Percentiles rank a stretch among this genome's conserved stretches.
phyloP scores from a whole-genome alignment of 2,329 filamentous ascomycete species.

The Pseudogymnoascus sp. region DNA sequence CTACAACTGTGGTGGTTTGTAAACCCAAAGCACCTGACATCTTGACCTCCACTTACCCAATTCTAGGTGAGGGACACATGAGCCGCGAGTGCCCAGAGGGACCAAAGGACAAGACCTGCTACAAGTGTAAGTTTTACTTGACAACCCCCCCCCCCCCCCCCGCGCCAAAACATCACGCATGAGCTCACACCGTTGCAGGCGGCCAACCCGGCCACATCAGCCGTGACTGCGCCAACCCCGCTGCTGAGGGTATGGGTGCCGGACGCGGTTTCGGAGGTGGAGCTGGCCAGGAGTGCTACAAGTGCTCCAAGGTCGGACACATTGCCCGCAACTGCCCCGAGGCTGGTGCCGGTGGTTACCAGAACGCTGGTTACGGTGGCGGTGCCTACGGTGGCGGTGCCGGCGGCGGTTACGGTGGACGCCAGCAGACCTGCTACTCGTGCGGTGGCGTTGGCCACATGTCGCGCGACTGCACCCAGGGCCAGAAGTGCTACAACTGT shows the following conservation, averaged over 20 bases:
- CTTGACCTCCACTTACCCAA: constrained; percentile 21
- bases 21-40: constrained; percentile 17
- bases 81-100: constrained; percentile 88
- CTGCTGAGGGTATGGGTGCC: constrained; percentile 25
- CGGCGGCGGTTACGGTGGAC: constrained; percentile 41
- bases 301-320: constrained; percentile 94
- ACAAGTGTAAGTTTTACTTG: constrained; percentile 44
- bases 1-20: constrained; percentile 74
- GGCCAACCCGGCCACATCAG: constrained; percentile 83
- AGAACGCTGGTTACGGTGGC: constrained; percentile 38
- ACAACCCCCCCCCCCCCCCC: too few species aligned
- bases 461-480: constrained; percentile 95
- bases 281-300: constrained; percentile 74
- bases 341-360: constrained; percentile 47
- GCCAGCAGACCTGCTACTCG: constrained; percentile 81
- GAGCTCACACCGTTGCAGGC: constrained; percentile 17
- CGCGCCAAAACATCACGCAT: neutral
- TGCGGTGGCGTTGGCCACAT: constrained; percentile 97
- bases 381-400: constrained; percentile 37
- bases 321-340: constrained; percentile 87
- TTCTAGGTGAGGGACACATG: constrained; percentile 60
- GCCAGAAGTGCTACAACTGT: constrained; percentile 99
- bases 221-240: constrained; percentile 50
- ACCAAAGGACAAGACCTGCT: constrained; percentile 78
- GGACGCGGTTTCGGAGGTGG: constrained; percentile 30